phyloP scores from a whole-genome alignment of 768 basidiomycete species.

The Collybiopsis luxurians region DNA sequence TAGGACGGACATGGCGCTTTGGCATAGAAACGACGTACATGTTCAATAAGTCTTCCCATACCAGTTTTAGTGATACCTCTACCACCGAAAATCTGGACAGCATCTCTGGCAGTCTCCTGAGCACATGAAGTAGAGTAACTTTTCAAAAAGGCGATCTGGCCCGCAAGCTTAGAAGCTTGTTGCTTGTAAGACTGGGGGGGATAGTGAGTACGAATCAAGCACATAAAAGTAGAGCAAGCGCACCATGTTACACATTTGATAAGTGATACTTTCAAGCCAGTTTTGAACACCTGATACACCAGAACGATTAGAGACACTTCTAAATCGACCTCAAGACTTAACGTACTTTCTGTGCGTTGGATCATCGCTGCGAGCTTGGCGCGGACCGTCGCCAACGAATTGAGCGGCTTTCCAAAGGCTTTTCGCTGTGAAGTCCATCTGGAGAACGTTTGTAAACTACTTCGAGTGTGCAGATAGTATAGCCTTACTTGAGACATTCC shows the following conservation, averaged over 20 bases:
- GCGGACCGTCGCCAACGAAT: conserved; percentile 84
- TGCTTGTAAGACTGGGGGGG: conserved; percentile 59
- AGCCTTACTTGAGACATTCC: conserved; percentile 50
- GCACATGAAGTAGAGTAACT: conserved; percentile 62
- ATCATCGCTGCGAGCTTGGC: conserved; percentile 86
- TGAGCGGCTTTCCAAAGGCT: conserved; percentile 86
- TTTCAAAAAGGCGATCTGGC: conserved; percentile 70
- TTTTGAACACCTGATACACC: conserved; percentile 51
- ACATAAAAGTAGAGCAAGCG: background rate
- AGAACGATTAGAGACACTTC: background rate
- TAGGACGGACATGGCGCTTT: background rate
- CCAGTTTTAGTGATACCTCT: conserved; percentile 78
- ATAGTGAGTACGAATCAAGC: background rate
- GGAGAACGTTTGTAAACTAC: background rate
- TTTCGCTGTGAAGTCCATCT: conserved; percentile 87
- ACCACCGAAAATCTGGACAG: conserved; percentile 85
- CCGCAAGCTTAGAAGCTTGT: conserved; percentile 72
- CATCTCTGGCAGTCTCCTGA: conserved; percentile 63
- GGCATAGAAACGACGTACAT: conserved; percentile 32
- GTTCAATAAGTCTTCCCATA: conserved; percentile 70
- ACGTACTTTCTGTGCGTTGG: conserved; percentile 55
- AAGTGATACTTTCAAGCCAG: conserved; percentile 83
- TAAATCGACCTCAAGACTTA: conserved; percentile 14
- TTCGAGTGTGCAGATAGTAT: background rate
- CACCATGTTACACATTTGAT: conserved; percentile 87